These are phyloP conservation scores for Uronychia setigera DNA, from an alignment of 73 alveolate species.

Conservation along the genomic window DNA sequence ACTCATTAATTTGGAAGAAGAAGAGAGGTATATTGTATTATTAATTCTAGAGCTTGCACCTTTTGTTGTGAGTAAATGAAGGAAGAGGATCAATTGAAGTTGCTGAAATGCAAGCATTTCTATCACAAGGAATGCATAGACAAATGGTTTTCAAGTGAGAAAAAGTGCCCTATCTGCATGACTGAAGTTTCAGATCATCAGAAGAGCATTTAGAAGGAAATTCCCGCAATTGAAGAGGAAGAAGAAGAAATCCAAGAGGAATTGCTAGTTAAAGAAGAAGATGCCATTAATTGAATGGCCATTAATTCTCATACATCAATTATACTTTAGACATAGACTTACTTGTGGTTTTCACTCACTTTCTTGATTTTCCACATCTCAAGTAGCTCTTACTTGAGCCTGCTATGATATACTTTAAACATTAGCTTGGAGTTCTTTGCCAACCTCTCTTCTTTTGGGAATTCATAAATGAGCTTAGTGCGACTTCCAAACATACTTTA, in stretches of 20 bases:
- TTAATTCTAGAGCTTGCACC: constrained; percentile 29
- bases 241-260: background rate
- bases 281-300: too few species aligned
- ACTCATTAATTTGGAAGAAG: background rate
- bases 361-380: too few species aligned
- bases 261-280: too few species aligned
- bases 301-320: too few species aligned
- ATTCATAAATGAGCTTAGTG: too few species aligned
- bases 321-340: too few species aligned
- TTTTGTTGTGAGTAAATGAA: constrained; percentile 27
- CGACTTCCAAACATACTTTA: too few species aligned
- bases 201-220: background rate
- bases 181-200: constrained; percentile 2
- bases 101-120: constrained; percentile 51
- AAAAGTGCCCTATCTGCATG: constrained; percentile 60
- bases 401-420: too few species aligned
- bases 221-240: background rate
- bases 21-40: background rate
- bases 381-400: too few species aligned
- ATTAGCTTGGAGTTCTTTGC: too few species aligned
- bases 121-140: constrained; percentile 64
- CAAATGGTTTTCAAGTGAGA: constrained; percentile 56
- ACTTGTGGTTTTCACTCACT: too few species aligned
- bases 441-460: too few species aligned
- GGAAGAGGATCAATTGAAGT: constrained; percentile 23